Percentiles rank a stretch among this genome's conserved stretches.
Conservation (phyloP, 768 basidiomycete species). For the Boletus speciosus region DNA sequence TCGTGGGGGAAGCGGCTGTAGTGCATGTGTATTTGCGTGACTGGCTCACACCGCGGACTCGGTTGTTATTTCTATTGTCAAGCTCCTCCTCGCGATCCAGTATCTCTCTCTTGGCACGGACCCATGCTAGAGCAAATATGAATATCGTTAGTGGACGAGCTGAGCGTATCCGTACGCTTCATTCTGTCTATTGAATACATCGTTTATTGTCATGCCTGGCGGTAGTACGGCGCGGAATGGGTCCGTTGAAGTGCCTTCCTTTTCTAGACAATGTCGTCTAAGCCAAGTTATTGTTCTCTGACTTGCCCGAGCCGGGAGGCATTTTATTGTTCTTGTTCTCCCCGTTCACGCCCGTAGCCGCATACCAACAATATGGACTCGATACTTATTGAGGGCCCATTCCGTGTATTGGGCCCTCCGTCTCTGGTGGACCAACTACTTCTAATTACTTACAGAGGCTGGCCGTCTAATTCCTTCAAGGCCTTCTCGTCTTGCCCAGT, state of each 20-base stretch:
- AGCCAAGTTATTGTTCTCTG: slow-evolving; percentile 13
- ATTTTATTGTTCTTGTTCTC: slow-evolving; percentile 29
- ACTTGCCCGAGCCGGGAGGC: background rate
- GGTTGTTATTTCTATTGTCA: background rate
- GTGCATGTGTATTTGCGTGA: background rate
- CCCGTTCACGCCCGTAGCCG: background rate
- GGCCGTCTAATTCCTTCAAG: slow-evolving; percentile 7
- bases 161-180: background rate
- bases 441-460: slow-evolving; percentile 7
- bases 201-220: background rate
- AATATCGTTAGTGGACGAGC: background rate
- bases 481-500: background rate
- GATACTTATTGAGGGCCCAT: slow-evolving; percentile 10
- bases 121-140: background rate
- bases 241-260: slow-evolving; percentile 11
- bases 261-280: slow-evolving; percentile 23
- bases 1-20: background rate
- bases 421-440: slow-evolving; percentile 22
- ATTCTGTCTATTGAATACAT: background rate
- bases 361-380: slow-evolving; percentile 4
- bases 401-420: slow-evolving; percentile 1
- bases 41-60: background rate
- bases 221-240: background rate
- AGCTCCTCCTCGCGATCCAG: background rate
- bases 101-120: background rate